These are phyloP conservation scores for Ceratocystis cacaofunesta DNA, from an alignment of 2,329 filamentous ascomycete genomes.

Conservation along the genomic window DNA sequence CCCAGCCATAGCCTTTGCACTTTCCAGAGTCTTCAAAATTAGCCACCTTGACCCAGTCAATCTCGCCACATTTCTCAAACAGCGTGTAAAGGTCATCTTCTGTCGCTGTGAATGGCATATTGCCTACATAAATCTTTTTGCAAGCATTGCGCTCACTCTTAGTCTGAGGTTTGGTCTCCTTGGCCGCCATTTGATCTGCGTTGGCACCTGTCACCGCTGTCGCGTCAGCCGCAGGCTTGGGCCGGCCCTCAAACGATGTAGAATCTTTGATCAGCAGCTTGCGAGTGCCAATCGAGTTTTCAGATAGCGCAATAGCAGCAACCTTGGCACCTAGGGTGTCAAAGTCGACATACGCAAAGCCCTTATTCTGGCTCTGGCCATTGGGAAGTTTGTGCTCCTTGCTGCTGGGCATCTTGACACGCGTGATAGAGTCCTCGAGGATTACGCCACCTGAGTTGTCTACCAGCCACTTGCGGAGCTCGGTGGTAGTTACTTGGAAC, in stretches of 20 bases:
- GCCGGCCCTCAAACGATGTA: slow-evolving; percentile 79
- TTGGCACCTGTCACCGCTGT: slow-evolving; percentile 23
- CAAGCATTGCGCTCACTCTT: slow-evolving; percentile 43
- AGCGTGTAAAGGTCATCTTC: slow-evolving; percentile 68
- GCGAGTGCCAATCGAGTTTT: slow-evolving; percentile 61
- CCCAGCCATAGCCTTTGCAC: slow-evolving; percentile 95
- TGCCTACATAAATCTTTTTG: slow-evolving; percentile 81
- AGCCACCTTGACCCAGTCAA: slow-evolving; percentile 73
- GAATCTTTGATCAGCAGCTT: slow-evolving; percentile 86
- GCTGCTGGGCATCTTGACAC: slow-evolving; percentile 56
- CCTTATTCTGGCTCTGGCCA: slow-evolving; percentile 49
- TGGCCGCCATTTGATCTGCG: slow-evolving; percentile 19
- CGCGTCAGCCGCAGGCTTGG: slow-evolving; percentile 25
- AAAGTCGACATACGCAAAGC: slow-evolving; percentile 95
- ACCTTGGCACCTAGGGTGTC: slow-evolving; percentile 52
- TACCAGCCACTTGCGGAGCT: slow-evolving; percentile 68
- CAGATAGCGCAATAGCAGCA: slow-evolving; percentile 72
- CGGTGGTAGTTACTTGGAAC: slow-evolving; percentile 61
- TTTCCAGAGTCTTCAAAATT: slow-evolving; percentile 95
- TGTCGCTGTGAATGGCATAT: slow-evolving; percentile 67
- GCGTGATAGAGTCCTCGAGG: slow-evolving; percentile 57
- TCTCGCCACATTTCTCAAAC: slow-evolving; percentile 70
- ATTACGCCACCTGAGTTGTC: slow-evolving; percentile 53
- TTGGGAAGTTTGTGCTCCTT: slow-evolving; percentile 20
- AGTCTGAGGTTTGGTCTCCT: slow-evolving; percentile 23